Percentiles rank a stretch among this genome's conserved stretches.
Evolutionary conservation across 169 alveolate species (phyloP).

Genomic region (Plasmodium adleri): DNA sequence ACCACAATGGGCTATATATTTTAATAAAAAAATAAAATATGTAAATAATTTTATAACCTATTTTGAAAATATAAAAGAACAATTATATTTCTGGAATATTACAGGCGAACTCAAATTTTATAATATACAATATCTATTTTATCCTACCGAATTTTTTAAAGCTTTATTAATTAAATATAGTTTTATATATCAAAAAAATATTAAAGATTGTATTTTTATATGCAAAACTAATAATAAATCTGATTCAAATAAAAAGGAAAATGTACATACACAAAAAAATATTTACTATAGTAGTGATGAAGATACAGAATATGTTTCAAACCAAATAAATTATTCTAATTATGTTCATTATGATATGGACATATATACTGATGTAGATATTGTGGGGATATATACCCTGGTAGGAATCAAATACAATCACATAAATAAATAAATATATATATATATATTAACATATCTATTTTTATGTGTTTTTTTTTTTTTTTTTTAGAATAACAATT

Average conservation of each 20-base stretch:
- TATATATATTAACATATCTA: neutral
- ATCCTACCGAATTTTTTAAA: constrained; percentile 46
- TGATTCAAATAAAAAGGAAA: constrained; percentile 23
- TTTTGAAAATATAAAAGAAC: constrained; percentile 65
- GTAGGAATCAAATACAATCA: neutral
- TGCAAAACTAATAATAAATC: constrained; percentile 14
- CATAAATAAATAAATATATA: neutral
- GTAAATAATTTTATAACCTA: constrained; percentile 46
- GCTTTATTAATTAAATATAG: constrained; percentile 57
- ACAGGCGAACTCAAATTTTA: constrained; percentile 64
- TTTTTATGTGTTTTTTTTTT: neutral
- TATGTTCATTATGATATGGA: constrained; percentile 54
- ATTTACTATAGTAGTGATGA: constrained; percentile 67
- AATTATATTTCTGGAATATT: constrained; percentile 70
- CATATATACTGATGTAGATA: constrained; percentile 5
- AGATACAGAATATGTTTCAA: constrained; percentile 16
- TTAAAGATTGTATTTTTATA: constrained; percentile 41
- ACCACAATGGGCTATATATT: constrained; percentile 30
- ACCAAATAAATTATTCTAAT: constrained; percentile 26
- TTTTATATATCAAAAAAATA: constrained; percentile 38
- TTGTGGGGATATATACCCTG: constrained; percentile 40
- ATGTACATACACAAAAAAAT: constrained; percentile 37
- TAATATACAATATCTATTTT: constrained; percentile 54
- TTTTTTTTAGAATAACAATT: constrained; percentile 52
- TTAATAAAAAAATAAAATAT: constrained; percentile 57